Conservation (phyloP, 1,284 basidiomycete genomes). For the Tilletia walkeri region DNA sequence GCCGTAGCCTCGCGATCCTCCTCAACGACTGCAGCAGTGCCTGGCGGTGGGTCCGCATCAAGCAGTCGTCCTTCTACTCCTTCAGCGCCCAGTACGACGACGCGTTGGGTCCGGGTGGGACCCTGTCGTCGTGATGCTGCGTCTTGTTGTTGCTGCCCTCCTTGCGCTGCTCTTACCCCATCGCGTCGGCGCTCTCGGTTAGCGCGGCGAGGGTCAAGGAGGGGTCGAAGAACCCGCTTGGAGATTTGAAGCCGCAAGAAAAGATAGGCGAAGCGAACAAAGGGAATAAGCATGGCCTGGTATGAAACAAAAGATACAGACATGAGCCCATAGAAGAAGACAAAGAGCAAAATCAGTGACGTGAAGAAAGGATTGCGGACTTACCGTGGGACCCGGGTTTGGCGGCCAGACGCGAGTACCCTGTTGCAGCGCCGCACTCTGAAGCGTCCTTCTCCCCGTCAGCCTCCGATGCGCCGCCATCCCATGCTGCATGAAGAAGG, state of each 20-base stretch:
- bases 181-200: slow-evolving; percentile 15
- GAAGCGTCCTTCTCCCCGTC: not conserved
- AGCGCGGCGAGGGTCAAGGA: slow-evolving; percentile 32
- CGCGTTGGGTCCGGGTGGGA: not conserved
- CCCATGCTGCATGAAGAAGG: slow-evolving; percentile 16
- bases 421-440: not conserved
- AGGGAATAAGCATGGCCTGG: slow-evolving; percentile 38
- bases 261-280: slow-evolving; percentile 45
- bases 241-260: slow-evolving; percentile 30
- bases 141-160: slow-evolving; percentile 14
- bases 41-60: slow-evolving; percentile 2
- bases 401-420: not conserved
- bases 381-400: not conserved
- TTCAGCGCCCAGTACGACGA: slow-evolving; percentile 15
- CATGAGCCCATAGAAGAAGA: no score
- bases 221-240: slow-evolving; percentile 29
- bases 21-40: slow-evolving; percentile 2
- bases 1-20: not conserved
- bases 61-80: slow-evolving; percentile 2
- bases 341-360: no score
- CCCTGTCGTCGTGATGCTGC: slow-evolving; percentile 10
- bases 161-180: slow-evolving; percentile 18
- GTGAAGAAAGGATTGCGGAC: not conserved
- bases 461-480: not conserved
- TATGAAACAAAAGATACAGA: no score